phyloP scores from a whole-genome alignment of 495 filamentous ascomycete genomes.

The Annulohypoxylon nitens region DNA sequence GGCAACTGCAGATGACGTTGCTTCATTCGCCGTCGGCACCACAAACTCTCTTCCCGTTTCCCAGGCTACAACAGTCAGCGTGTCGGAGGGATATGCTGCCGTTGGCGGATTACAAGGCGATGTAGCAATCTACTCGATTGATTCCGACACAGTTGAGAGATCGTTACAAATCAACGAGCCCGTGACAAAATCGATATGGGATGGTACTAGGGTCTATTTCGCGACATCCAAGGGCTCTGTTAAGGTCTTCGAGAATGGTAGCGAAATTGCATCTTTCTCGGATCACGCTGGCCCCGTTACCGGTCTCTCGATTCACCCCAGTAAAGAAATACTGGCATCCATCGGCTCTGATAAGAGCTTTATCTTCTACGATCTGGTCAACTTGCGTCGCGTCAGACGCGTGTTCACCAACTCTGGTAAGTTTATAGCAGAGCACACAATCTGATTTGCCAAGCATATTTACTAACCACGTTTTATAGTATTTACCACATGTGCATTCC shows the following conservation, averaged over 20 bases:
- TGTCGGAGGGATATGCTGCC: constrained; percentile 80
- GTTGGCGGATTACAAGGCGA: constrained; percentile 82
- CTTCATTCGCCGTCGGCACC: constrained; percentile 71
- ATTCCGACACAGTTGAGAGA: constrained; percentile 75
- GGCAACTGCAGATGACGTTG: constrained; percentile 80
- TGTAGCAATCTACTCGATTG: constrained; percentile 82
- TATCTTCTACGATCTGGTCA: constrained; percentile 85
- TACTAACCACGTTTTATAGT: constrained; percentile 71
- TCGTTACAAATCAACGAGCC: constrained; percentile 74
- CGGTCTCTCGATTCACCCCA: constrained; percentile 84
- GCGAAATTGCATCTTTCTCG: constrained; percentile 72
- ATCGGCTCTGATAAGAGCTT: constrained; percentile 94
- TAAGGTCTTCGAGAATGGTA: constrained; percentile 79
- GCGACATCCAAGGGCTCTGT: constrained; percentile 81
- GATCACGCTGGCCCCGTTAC: constrained; percentile 86
- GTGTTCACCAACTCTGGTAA: constrained; percentile 86
- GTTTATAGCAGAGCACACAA: constrained; percentile 48
- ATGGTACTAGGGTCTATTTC: constrained; percentile 75
- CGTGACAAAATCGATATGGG: constrained; percentile 85
- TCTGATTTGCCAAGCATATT: neutral
- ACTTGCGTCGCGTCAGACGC: constrained; percentile 74
- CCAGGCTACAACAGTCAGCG: constrained; percentile 70
- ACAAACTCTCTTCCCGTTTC: constrained; percentile 76
- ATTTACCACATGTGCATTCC: constrained; percentile 84
- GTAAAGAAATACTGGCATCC: constrained; percentile 86